Conservation (phyloP, 1,139 yeast species). For the Yamadazyma friedrichii region DNA sequence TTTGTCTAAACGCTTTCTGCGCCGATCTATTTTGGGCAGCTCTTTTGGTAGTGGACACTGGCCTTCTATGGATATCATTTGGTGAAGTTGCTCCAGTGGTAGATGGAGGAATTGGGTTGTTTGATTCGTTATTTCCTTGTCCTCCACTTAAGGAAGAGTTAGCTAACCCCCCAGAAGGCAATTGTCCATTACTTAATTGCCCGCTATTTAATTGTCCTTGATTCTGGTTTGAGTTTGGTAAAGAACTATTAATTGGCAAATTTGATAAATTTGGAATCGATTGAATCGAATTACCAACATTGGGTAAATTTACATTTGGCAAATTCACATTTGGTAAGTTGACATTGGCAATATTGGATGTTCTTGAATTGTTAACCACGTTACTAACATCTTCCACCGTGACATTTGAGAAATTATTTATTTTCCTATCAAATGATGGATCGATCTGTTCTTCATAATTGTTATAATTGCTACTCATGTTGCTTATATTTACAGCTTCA, state of each 20-base stretch:
- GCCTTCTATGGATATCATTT: conserved; percentile 21
- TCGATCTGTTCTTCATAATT: conserved; percentile 24
- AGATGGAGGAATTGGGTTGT: background rate
- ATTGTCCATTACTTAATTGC: too few relatives aligned
- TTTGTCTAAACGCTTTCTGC: conserved; percentile 80
- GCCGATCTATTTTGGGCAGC: conserved; percentile 90
- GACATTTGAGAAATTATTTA: conserved; percentile 19
- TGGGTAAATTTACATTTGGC: conserved; percentile 4
- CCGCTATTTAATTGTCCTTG: too few relatives aligned
- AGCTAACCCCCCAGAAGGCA: too few relatives aligned
- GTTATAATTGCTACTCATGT: conserved; percentile 8
- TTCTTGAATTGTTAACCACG: background rate
- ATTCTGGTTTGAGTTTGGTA: background rate
- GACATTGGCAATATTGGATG: background rate
- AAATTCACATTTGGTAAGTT: conserved; percentile 4
- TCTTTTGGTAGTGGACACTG: conserved; percentile 66
- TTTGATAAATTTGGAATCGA: too few relatives aligned
- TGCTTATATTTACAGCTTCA: background rate
- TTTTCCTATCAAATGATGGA: conserved; percentile 30
- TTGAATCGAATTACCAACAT: background rate
- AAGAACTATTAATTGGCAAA: background rate
- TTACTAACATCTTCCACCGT: conserved; percentile 28
- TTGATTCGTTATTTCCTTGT: too few relatives aligned
- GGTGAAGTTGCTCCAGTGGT: background rate
- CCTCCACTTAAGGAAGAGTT: too few relatives aligned